Conservation (phyloP, 73 alveolate genomes). For the Paraurostyla sp. region DNA sequence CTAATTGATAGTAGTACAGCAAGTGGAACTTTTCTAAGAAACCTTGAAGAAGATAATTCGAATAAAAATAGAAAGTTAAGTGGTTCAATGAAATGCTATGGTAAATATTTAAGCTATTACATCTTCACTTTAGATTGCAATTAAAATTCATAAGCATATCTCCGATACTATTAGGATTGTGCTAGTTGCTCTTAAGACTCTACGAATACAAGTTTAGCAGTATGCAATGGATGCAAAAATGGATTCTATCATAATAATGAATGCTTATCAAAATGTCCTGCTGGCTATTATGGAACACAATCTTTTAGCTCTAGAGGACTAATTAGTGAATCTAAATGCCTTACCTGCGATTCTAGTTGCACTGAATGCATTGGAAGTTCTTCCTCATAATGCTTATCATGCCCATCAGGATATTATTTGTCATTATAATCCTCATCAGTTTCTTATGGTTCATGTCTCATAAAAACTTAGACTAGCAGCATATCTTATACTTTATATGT, state of each 20-base stretch:
- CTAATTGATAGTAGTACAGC: too few species aligned
- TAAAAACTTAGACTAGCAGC: background rate
- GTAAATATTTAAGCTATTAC: too few species aligned
- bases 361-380: background rate
- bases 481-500: background rate
- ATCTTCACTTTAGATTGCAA: too few species aligned
- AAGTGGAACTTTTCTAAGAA: too few species aligned
- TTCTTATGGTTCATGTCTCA: slow-evolving; percentile 9
- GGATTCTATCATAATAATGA: background rate
- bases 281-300: slow-evolving; percentile 34
- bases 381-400: background rate
- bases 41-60: too few species aligned
- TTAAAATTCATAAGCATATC: background rate
- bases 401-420: background rate
- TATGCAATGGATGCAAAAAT: slow-evolving; percentile 34
- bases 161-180: background rate
- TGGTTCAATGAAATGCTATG: too few species aligned
- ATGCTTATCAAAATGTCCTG: slow-evolving; percentile 29
- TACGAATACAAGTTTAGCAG: background rate
- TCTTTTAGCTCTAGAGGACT: background rate
- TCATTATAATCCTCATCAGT: background rate
- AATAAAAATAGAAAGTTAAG: too few species aligned
- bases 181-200: background rate
- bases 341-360: slow-evolving; percentile 8
- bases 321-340: slow-evolving; percentile 1